Evolutionary conservation across 2,329 filamentous ascomycete species (phyloP), one percentile per base, ranked within the genome.

Genomic region (Fusarium sp.): DNA sequence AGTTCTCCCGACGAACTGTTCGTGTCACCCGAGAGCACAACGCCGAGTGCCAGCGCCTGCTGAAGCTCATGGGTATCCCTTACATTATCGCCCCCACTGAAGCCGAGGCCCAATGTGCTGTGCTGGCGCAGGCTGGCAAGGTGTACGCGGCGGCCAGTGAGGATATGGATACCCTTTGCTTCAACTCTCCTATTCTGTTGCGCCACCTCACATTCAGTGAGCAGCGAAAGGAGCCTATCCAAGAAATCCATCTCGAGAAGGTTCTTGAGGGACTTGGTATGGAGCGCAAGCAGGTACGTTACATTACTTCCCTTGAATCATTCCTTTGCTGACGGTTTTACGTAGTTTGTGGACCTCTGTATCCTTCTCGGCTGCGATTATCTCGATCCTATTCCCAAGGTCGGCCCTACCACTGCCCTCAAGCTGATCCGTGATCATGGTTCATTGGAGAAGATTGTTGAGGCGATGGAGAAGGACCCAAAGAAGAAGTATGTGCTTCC

Each of bases 161-260:
- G 85, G 97, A 99, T 84, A 99, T 99, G 97, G 97, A 99, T 81
- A 99, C 97, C 0, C 86, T 99, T 65, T 98, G 96, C 80, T 99
- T 99, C 83, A 92, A 98, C 79, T 89, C 95, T 61, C 97, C 97
- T 0, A 95, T 99, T 68, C 86, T 99, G 56, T 86, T 99, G 73
- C 90, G 97, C 59, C 95, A 99, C 84, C 89, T 99, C 73, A 99
- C 97, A 2, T 98, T 98, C 83, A 97, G 95, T 81, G 97, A 99
- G 86, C 95, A 98, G 86, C 90, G 96, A 73, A 99, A 99, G 84
- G 95, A 98, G 82, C 97, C 97, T 0, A 98, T 99, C 76, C 95
- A 97, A 79, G 97, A 99, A 83, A 97, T 99, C 60, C 92, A 94
- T 79, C 85, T 98, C 17, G 92, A 95, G 78, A 95, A 93, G 82